Percentiles rank a stretch among this genome's conserved stretches.
phyloP scores from a whole-genome alignment of 2,329 filamentous ascomycete species.

The Cladobotryum protrusum region DNA sequence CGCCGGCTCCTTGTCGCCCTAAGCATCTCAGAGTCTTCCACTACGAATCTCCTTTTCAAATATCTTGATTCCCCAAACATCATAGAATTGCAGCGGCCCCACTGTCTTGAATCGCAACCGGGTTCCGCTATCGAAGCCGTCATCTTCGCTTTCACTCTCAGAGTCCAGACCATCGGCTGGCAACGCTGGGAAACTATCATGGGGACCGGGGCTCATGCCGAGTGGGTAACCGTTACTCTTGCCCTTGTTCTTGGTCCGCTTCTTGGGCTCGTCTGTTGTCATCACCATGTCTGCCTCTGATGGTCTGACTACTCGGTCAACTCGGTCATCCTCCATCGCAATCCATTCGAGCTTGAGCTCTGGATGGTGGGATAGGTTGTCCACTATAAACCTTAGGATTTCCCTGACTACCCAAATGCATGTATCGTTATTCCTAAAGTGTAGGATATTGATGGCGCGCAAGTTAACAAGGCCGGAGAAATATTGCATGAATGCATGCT shows the following conservation, averaged over 20 bases:
- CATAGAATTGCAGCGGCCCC: slow-evolving; percentile 32
- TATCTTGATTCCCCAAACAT: slow-evolving; percentile 45
- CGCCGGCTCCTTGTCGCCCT: too few relatives aligned
- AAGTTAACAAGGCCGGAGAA: slow-evolving; percentile 42
- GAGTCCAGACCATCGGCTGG: slow-evolving; percentile 23
- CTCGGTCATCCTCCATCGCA: slow-evolving; percentile 45
- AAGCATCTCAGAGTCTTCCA: slow-evolving; percentile 21
- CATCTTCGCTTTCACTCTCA: slow-evolving; percentile 31
- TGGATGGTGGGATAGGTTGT: slow-evolving; percentile 50
- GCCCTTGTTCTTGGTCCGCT: slow-evolving; percentile 31
- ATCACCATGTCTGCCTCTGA: slow-evolving; percentile 22
- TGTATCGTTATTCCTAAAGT: slow-evolving; percentile 49
- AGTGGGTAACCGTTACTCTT: slow-evolving; percentile 23
- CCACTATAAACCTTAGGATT: slow-evolving; percentile 52
- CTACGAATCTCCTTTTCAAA: slow-evolving; percentile 52
- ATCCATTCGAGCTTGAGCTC: slow-evolving; percentile 53
- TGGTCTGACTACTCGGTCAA: slow-evolving; percentile 43
- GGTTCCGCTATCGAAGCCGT: slow-evolving; percentile 24
- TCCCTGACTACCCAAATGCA: slow-evolving; percentile 52
- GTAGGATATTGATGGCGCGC: slow-evolving; percentile 49
- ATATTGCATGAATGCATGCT: slow-evolving; percentile 54
- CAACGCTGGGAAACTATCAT: slow-evolving; percentile 22
- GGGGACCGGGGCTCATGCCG: background rate
- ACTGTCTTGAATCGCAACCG: slow-evolving; percentile 31
- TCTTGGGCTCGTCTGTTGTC: slow-evolving; percentile 23